Evolutionary conservation across 768 basidiomycete genomes (phyloP), one percentile per base, ranked within the genome.

Genomic region (Boletus edulis): DNA sequence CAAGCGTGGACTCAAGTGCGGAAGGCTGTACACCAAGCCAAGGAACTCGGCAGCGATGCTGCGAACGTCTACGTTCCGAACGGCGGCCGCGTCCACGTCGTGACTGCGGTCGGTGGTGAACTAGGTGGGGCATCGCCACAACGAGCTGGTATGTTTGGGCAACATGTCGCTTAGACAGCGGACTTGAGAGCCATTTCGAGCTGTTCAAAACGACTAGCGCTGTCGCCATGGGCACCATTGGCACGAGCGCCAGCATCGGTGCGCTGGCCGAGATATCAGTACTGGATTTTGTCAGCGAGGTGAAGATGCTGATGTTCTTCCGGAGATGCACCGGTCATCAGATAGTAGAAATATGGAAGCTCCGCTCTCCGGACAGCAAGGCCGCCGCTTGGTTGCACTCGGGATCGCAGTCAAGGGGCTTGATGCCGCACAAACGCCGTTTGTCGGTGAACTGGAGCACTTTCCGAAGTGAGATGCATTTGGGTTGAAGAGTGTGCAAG

Each of bases 51-150:
- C 27, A 27, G 8, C 7, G 27, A 27, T 8, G 3, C 7, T 7
- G 27, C 7, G 27, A 4, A 27, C 27, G 8, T 27, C 27, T 4
- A 27, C 27, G 7, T 27, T 27, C 27, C 27, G 7, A 4, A 27
- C 27, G 8, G 8, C 27, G 8, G 27, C 27, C 27, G 7, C 8
- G 7, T 27, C 27, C 27, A 27, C 27, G 27, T 97, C 94, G 14
- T 88, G 81, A 57, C 79, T 75, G 9, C 87, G 82, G 70, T 96
- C 94, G 56, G 90, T 79, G 14, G 78, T 86, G 70, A 98, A 98
- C 96, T 27, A 98, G 84, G 66, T 98, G 97, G 27, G 98, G 82
- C 68, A 99, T 98, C 40, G 94, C 91, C 12, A 96, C 95, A 51
- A 98, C 71, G 47, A 98, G 83, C 70, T 98, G 96, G 68, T 92